Evolutionary conservation across 768 basidiomycete genomes (phyloP).

Genomic region (Chalciporus piperatus): DNA sequence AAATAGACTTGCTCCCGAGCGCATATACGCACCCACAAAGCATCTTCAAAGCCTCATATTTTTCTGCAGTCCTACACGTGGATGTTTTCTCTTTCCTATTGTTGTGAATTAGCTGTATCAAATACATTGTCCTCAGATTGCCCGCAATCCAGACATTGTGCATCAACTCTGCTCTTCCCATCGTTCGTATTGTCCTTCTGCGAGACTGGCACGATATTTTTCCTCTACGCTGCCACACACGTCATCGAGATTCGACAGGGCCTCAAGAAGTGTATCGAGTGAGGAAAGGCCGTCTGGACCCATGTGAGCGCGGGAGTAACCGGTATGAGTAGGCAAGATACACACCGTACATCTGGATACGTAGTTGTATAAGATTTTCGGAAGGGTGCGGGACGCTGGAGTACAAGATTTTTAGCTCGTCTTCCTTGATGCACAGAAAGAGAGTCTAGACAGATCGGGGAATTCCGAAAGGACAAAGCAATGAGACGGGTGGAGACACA

Average conservation of each 20-base stretch:
- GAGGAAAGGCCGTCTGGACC: conserved; percentile 81
- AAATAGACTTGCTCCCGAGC: background rate
- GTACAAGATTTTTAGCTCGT: background rate
- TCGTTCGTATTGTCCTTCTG: conserved; percentile 50
- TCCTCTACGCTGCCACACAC: conserved; percentile 72
- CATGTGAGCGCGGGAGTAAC: background rate
- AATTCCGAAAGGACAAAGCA: conserved; percentile 15
- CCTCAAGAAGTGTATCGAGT: conserved; percentile 70
- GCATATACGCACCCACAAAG: background rate
- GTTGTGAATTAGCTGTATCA: conserved; percentile 1
- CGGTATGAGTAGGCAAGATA: conserved; percentile 8
- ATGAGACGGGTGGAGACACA: background rate
- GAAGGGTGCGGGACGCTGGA: conserved; percentile 82
- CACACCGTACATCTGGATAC: conserved; percentile 99
- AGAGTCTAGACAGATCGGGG: background rate
- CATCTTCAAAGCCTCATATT: background rate
- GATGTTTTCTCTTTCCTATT: background rate
- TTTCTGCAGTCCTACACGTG: too few relatives aligned
- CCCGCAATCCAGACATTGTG: conserved; percentile 1
- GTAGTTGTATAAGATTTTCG: conserved; percentile 91
- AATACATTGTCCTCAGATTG: conserved; percentile 2
- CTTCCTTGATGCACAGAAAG: background rate
- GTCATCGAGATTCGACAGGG: conserved; percentile 73
- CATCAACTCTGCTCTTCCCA: conserved; percentile 67
- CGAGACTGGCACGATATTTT: conserved; percentile 60